Evolutionary conservation across 83 land plant genomes (phyloP), one percentile per base, ranked within the genome.

Genomic region (Diphasiastrum complanatum): DNA sequence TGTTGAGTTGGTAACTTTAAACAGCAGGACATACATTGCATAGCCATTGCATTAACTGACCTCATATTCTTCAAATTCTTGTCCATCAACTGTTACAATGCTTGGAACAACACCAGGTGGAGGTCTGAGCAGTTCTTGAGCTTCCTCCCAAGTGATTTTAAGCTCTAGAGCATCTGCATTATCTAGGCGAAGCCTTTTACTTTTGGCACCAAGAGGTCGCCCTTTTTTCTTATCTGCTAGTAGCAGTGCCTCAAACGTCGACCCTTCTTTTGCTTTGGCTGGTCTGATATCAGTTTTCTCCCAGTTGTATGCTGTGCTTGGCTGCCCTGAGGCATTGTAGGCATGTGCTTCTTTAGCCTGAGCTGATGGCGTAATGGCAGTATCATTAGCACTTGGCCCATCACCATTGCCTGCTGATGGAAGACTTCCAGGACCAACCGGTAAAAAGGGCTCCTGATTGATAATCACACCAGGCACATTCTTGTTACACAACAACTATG

Each of bases 61-160:
- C 97, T 85, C 83, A 56, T 85, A 92, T 71, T 88, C 98, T 61
- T 92, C 98, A 72, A 92, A 78, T 61, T 92, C 92, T 70, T 70
- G 82, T 29, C 91, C 97, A 60, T 92, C 98, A 69, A 88, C 71
- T 2, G 82, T 66, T 25, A 85, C 73, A 47, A 81, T 55, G 58
- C 60, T 78, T 23, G 91, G 85, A 18, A 33, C 64, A 62, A 51
- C 68, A 11, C 62, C 70, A 47, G 84, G 78, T 49, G 98, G 78
- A 29, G 93, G 85, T 2, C 88, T 79, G 45, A 92, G 76, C 56
- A 92, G 68, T 45, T 79, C 82, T 68, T 92, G 98, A 65, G 91
- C 96, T 74, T 92, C 88, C 61, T 88, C 87, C 88, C 87, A 85
- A 35, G 83, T 83, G 16, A 78, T 47, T 57, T 89, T 85, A 36